Evolutionary conservation across 2,329 filamentous ascomycete species (phyloP), one percentile per base, ranked within the genome.

Genomic region (Diaporthe eres): DNA sequence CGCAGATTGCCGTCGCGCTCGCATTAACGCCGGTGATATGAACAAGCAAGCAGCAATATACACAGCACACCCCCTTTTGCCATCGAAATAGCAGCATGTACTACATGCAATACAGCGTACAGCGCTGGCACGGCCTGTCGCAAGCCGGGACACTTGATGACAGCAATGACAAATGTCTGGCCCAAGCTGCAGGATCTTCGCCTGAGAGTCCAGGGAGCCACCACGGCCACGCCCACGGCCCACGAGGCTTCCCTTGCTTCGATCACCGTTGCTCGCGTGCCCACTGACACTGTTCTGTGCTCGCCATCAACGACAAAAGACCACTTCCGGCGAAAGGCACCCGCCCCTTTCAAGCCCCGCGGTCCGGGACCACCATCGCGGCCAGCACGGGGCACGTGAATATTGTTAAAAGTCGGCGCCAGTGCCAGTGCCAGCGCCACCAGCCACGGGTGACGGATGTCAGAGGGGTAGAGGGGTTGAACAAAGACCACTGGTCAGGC

Each of bases 311-410:
- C 42, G 28, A 31, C 25, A 15, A 47, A 17, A 17, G 34, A 65
- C 42, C 61, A 65, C 10, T 65, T 31, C 65, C 13, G n/a, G 13
- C 65, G 31, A 53, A 5, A 28, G 31, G 7, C 65, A 70, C 34
- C 34, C 31, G 15, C n/a, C 65, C 34, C 65, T 42, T 42, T 42
- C n/a, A 42, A 10, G 34, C 22, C 60, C 44, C 15, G 47, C 47
- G 39, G 47, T 39, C 47, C 63, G 25, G 63, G 63, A 9, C 31
- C 63, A 17, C 34, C 47, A 17, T 68, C 44, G 39, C 44, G 31
- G 44, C 12, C 65, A 70, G 65, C 49, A 70, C 65, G 25, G 49
- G 31, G 34, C 65, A 70, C 65, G 65, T 70, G 65, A 70, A 70
- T n/a, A 4, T 37, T 19, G 65, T 39, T 28, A 2, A 37, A 10